Conservation (phyloP, 257 asterid species). For the Craterostigma plantagineum region DNA sequence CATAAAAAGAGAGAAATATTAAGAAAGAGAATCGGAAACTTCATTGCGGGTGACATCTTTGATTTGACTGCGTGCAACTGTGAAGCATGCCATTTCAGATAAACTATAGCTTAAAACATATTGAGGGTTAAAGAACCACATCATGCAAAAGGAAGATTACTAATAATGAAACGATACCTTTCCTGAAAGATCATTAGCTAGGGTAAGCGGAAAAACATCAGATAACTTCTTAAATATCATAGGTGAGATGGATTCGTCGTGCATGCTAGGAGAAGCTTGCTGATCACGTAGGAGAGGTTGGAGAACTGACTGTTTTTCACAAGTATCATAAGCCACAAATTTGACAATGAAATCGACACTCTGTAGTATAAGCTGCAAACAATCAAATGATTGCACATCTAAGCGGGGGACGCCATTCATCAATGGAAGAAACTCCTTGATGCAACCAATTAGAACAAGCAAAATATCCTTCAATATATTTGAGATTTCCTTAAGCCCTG, state of each 20-base stretch:
- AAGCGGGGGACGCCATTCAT: constrained; percentile 21
- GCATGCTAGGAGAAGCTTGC: no score
- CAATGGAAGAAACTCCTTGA: constrained; percentile 44
- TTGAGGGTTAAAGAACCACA: no score
- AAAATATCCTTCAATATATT: constrained; percentile 48
- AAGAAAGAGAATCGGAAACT: no score
- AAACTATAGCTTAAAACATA: no score
- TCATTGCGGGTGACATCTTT: no score
- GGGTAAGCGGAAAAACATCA: constrained; percentile 58
- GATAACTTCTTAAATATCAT: constrained; percentile 47
- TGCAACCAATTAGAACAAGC: constrained; percentile 52
- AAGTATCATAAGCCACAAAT: constrained; percentile 21
- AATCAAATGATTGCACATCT: constrained; percentile 54
- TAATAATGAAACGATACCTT: no score
- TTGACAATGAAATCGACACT: constrained; percentile 46
- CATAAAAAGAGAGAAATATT: no score
- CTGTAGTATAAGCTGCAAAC: constrained; percentile 66
- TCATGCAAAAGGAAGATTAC: constrained; percentile 2
- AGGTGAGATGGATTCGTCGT: no score
- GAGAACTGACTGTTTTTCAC: constrained; percentile 7
- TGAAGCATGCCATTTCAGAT: no score
- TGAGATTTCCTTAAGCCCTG: constrained; percentile 39
- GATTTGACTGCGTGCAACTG: no score
- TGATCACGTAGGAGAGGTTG: neutral
- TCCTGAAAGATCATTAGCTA: constrained; percentile 23